phyloP scores from a whole-genome alignment of 805 yeast genomes.

The Alloascoidea africana region DNA sequence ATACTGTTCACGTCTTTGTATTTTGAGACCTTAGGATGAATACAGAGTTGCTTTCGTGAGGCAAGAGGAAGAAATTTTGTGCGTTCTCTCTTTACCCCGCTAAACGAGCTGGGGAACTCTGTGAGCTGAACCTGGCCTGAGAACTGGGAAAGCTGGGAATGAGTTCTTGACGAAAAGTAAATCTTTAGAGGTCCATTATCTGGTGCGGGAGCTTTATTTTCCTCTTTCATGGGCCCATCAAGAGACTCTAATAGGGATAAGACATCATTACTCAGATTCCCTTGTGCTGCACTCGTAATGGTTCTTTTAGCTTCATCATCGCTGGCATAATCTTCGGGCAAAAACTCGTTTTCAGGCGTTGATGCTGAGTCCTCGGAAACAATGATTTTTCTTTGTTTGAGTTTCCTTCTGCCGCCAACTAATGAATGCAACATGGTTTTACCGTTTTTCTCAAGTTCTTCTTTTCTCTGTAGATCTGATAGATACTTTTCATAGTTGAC shows the following conservation, averaged over 20 bases:
- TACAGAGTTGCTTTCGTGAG: constrained; percentile 75
- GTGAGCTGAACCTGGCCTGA: constrained; percentile 55
- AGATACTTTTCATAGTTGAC: constrained; percentile 20
- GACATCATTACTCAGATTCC: constrained; percentile 30
- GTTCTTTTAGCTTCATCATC: constrained; percentile 14
- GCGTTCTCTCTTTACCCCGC: constrained; percentile 26
- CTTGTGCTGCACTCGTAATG: constrained; percentile 15
- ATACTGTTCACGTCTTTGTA: constrained; percentile 35
- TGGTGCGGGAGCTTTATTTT: constrained; percentile 8
- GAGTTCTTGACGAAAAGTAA: constrained; percentile 74
- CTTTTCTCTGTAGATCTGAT: constrained; percentile 11
- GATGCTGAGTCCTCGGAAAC: constrained; percentile 14
- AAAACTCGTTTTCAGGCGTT: constrained; percentile 22
- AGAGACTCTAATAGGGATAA: constrained; percentile 28
- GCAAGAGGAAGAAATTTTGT: constrained; percentile 62
- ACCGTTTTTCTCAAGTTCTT: constrained; percentile 7
- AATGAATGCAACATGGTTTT: background rate
- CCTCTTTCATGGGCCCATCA: constrained; percentile 13
- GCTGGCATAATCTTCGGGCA: constrained; percentile 24
- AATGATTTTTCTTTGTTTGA: constrained; percentile 9
- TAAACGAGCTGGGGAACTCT: constrained; percentile 45
- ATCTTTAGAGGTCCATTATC: constrained; percentile 29
- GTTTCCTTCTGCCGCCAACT: constrained; percentile 6
- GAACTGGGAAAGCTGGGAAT: constrained; percentile 76
- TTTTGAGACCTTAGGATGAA: constrained; percentile 44